Evolutionary conservation across 495 filamentous ascomycete genomes (phyloP).

Genomic region (Bacidia gigantensis): DNA sequence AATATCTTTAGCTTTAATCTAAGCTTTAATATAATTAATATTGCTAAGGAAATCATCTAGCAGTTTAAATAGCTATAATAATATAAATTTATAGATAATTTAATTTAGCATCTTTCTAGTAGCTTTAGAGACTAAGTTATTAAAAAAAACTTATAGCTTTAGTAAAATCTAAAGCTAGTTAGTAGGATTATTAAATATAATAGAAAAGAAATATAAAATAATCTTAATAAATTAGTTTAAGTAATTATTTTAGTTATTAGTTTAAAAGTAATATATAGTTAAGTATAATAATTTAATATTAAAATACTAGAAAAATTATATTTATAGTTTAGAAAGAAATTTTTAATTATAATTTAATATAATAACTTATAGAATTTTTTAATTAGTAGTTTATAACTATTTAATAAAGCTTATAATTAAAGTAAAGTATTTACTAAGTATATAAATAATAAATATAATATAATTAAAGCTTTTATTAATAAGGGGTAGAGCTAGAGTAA

Average conservation of each 20-base stretch:
- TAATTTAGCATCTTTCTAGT: too few species aligned
- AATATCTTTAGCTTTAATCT: neutral
- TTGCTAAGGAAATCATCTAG: neutral
- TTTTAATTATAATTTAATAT: too few species aligned
- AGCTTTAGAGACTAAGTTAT: too few species aligned
- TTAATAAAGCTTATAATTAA: too few species aligned
- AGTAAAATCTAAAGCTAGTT: neutral
- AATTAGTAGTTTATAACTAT: too few species aligned
- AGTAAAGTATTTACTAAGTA: too few species aligned
- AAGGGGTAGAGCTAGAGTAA: too few species aligned
- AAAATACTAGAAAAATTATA: neutral
- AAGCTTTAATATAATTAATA: slow-evolving; percentile 11
- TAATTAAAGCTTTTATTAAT: too few species aligned
- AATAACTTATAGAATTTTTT: too few species aligned
- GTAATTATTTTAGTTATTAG: neutral
- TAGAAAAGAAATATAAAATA: neutral
- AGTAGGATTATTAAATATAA: slow-evolving; percentile 1
- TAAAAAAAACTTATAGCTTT: too few species aligned
- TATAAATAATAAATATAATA: too few species aligned
- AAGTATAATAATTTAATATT: neutral
- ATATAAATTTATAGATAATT: neutral
- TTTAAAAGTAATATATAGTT: neutral
- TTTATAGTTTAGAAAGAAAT: neutral
- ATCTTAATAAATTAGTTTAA: neutral
- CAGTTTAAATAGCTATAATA: slow-evolving; percentile 7